These are phyloP conservation scores for Polychaeton citri DNA, from an alignment of 2,329 filamentous ascomycete species.

Conservation along the genomic window DNA sequence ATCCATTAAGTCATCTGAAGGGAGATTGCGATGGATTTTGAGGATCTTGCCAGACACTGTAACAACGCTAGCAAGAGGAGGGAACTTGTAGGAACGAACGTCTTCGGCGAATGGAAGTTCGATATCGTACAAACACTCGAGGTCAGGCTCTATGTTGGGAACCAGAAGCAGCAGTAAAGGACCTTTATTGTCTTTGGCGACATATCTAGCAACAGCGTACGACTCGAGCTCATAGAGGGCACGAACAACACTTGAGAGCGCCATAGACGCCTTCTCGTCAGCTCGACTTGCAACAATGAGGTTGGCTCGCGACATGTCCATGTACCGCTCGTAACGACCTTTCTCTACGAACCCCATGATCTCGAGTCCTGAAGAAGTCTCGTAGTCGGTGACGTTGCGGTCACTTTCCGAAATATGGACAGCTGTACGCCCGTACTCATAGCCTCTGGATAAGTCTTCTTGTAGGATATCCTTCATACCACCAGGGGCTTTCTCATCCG, in stretches of 20 bases:
- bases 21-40: constrained; percentile 72
- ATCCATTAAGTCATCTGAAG: constrained; percentile 55
- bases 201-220: constrained; percentile 75
- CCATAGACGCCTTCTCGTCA: constrained; percentile 71
- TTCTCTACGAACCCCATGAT: constrained; percentile 75
- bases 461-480: constrained; percentile 70
- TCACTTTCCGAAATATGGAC: constrained; percentile 83
- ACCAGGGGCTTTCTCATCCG: constrained; percentile 59
- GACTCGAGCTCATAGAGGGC: constrained; percentile 73
- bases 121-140: constrained; percentile 79
- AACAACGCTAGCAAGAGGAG: constrained; percentile 73
- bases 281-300: constrained; percentile 63
- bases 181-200: constrained; percentile 68
- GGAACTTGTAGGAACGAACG: constrained; percentile 78
- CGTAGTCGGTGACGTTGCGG: constrained; percentile 74
- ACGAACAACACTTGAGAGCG: constrained; percentile 79
- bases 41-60: constrained; percentile 74
- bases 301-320: constrained; percentile 70
- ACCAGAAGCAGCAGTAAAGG: constrained; percentile 67
- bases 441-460: constrained; percentile 82
- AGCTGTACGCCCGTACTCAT: constrained; percentile 81
- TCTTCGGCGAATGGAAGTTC: constrained; percentile 91
- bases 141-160: constrained; percentile 62
- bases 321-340: constrained; percentile 60
- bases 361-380: constrained; percentile 61